A percentile compares a stretch with the other conserved stretches of the same genome.
These are phyloP conservation scores for Camelina sativa DNA, from an alignment of 345 rosid species.

Conservation along the genomic window DNA sequence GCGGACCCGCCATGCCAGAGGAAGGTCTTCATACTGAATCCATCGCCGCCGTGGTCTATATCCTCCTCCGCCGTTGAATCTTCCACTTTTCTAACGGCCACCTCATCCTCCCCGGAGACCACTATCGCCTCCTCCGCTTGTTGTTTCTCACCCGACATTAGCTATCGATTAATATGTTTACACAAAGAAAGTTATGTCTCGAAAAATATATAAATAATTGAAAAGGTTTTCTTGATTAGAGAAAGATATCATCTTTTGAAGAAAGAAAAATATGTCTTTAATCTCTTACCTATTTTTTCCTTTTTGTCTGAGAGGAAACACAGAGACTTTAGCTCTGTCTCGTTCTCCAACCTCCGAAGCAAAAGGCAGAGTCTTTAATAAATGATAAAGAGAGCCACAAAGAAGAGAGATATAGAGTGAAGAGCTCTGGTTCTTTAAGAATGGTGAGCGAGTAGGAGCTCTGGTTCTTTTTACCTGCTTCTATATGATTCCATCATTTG, in stretches of 20 bases:
- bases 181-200: not conserved
- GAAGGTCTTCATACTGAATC: slow-evolving; percentile 61
- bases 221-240: not conserved
- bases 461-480: slow-evolving; percentile 31
- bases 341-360: slow-evolving; percentile 6
- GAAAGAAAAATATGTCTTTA: not conserved
- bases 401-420: slow-evolving; percentile 1
- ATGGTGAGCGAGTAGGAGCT: slow-evolving; percentile 28
- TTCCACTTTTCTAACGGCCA: slow-evolving; percentile 43
- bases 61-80: slow-evolving; percentile 39
- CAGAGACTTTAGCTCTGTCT: slow-evolving; percentile 25
- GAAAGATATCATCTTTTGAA: slow-evolving; percentile 1
- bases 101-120: slow-evolving; percentile 49
- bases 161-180: not conserved
- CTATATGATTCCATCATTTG: slow-evolving; percentile 30
- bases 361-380: slow-evolving; percentile 8
- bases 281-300: not conserved
- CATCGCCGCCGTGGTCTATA: slow-evolving; percentile 32
- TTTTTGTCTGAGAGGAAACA: slow-evolving; percentile 17
- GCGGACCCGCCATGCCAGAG: slow-evolving; percentile 98
- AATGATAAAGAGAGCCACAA: slow-evolving; percentile 5
- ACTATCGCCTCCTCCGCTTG: slow-evolving; percentile 95
- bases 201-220: not conserved
- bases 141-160: slow-evolving; percentile 86
- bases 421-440: slow-evolving; percentile 9